Evolutionary conservation across 2,329 filamentous ascomycete genomes (phyloP).

Genomic region (Cryphonectria naterciae): DNA sequence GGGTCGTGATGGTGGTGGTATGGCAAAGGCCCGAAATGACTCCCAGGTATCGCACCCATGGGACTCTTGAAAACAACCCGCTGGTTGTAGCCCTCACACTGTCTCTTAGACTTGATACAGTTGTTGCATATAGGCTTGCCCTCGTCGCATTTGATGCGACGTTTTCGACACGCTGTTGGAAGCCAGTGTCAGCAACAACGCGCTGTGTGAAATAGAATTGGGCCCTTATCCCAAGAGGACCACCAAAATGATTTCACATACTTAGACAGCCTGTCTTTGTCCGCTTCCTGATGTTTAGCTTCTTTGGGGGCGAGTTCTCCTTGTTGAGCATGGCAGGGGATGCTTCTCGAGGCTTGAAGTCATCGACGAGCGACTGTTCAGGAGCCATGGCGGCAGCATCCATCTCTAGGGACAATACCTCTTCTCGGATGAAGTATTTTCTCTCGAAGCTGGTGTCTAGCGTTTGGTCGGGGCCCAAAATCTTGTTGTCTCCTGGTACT

Average conservation of each 20-base stretch:
- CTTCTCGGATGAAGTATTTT: neutral
- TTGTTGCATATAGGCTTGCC: conserved; percentile 81
- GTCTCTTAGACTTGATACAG: conserved; percentile 82
- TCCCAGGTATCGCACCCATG: conserved; percentile 60
- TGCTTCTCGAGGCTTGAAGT: conserved; percentile 38
- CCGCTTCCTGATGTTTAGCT: conserved; percentile 62
- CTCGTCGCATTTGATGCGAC: conserved; percentile 97
- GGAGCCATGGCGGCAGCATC: conserved; percentile 19
- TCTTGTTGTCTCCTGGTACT: neutral
- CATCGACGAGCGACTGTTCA: conserved; percentile 30
- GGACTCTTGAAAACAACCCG: conserved; percentile 80
- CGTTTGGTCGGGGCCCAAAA: neutral
- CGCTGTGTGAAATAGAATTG: neutral
- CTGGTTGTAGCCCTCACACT: conserved; percentile 83
- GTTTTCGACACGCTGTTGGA: conserved; percentile 78
- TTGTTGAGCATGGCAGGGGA: conserved; percentile 42
- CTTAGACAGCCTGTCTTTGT: conserved; percentile 94
- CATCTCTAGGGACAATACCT: conserved; percentile 1
- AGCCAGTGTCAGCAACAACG: conserved; percentile 27
- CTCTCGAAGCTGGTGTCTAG: neutral
- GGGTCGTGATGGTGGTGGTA: conserved; percentile 47
- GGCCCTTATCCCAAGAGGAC: neutral
- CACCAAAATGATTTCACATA: conserved; percentile 49
- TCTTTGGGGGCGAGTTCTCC: conserved; percentile 51
- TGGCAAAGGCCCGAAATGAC: conserved; percentile 48